Evolutionary conservation across 2,329 filamentous ascomycete genomes (phyloP).

Genomic region (Cryphonectria parasitica): DNA sequence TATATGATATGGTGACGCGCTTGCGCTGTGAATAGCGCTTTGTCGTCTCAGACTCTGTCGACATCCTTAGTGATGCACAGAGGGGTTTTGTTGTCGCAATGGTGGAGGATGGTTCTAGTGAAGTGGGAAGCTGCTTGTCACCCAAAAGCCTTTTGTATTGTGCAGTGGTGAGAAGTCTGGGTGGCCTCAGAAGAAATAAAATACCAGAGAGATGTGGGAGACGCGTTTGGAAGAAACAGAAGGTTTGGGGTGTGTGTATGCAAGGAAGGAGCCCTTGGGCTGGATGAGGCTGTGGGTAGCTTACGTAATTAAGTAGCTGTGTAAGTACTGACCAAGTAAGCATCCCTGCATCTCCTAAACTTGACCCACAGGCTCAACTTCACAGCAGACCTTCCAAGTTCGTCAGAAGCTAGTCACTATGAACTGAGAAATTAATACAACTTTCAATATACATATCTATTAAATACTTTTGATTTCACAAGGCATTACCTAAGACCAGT

Average conservation of each 20-base stretch:
- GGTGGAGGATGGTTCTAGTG: background rate
- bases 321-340: too few relatives aligned
- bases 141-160: too few relatives aligned
- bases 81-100: background rate
- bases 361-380: too few relatives aligned
- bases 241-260: background rate
- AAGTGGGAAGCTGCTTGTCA: background rate
- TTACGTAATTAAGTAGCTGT: background rate
- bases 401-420: too few relatives aligned
- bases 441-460: too few relatives aligned
- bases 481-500: too few relatives aligned
- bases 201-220: background rate
- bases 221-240: background rate
- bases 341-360: too few relatives aligned
- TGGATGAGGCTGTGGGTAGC: background rate
- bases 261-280: background rate
- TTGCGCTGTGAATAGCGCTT: conserved; percentile 4
- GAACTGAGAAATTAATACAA: too few relatives aligned
- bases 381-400: too few relatives aligned
- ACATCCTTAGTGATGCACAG: background rate
- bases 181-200: background rate
- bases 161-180: background rate
- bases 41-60: background rate
- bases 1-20: background rate
- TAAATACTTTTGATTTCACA: too few relatives aligned